Base-by-base conservation (phyloP, 2,329 filamentous ascomycete genomes). In the Aspergillus phoenicis region DNA sequence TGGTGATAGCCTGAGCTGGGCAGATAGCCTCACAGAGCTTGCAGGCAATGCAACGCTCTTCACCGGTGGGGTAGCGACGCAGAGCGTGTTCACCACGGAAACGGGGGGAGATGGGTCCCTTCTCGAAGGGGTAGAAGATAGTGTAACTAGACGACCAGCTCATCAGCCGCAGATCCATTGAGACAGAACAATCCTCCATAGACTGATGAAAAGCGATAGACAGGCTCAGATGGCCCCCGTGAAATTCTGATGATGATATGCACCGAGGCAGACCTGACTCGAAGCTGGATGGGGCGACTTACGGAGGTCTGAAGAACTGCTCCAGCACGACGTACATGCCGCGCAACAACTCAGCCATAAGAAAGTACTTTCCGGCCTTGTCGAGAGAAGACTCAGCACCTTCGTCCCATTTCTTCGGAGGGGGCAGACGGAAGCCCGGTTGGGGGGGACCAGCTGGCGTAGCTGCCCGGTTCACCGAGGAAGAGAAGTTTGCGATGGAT, bases 31-130 rank as follows among this genome's bases (percentile, higher is more conserved):
- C 95, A 82, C 95, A 99, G 62, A 99, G 89, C 85, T 99, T 99
- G 91, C 95, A 99, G 70, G 95, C 95, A 80, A 99, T 99, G 84
- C 95, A 99, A 71, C 95, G 91, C 84, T 99, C 95, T 82, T 99
- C 95, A 69, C 95, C 95, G 3, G 94, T 96, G 30, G 95, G 95
- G 80, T 99, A 99, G 74, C 95, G 88, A 79, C 95, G 89, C 66
- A 99, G 86, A 68, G 95, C 95, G 82, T 99, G 95, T 81, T 99
- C 95, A 77, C 95, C 95, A 79, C 95, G 91, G 88, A 99, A 99
- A 70, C 95, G 90, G 63, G 95, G 95, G 38, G 93, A 97, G 77
- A 99, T 97, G 63, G 95, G 95, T 52, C 95, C 95, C 85, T 99
- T 99, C 79, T 99, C 95, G 80, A 97, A 99, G 47, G 95, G 95